Base-by-base conservation (phyloP, 768 basidiomycete genomes). In the Kwoniella bestiolae region DNA sequence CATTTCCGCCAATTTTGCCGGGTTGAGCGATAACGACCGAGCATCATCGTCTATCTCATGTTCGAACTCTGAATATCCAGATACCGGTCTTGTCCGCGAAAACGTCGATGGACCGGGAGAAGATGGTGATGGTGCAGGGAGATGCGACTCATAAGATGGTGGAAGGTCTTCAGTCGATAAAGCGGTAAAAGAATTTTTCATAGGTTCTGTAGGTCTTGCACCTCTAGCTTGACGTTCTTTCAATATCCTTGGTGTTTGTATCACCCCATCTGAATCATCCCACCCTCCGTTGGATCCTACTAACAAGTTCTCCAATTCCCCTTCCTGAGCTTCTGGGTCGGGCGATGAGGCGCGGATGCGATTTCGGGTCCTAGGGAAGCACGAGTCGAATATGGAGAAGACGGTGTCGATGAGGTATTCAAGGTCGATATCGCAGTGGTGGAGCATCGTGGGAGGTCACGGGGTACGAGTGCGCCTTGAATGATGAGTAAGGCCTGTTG, bases 221-320 rank as follows among this genome's bases (percentile, higher is more conserved):
- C 52, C 52, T 55, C 34, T 55, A 6, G 52, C 52, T 55, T 55
- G 52, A 55, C 32, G 52, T 34, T 55, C 52, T 55, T 35, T 55
- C 3, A 34, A 12, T 14, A 34, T 26, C 34, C 52, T 55, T 7
- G 52, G 52, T 34, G 52, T 55, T 2, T 11, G 16, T 16, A 26
- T 34, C 2, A 38, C 9, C 34, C 7, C 26, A 35, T 55, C 32
- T 34, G 29, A 35, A 25, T 55, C 32, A 45, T 47, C 38, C 55
- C 55, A 49, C n/a, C 45, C 50, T 38, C 26, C 26, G 21, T 59
- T 46, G 1, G 46, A 23, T 18, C 46, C 31, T 6, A n/a, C 21
- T 23, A 64, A 28, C 23, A 64, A 51, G 6, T 38, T 64, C 16
- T 64, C 63, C 9, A 64, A 47, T 49, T 64, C 60, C 25, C 60